Conservation (phyloP, 331 rosid genomes). For the Acacia concinna region DNA sequence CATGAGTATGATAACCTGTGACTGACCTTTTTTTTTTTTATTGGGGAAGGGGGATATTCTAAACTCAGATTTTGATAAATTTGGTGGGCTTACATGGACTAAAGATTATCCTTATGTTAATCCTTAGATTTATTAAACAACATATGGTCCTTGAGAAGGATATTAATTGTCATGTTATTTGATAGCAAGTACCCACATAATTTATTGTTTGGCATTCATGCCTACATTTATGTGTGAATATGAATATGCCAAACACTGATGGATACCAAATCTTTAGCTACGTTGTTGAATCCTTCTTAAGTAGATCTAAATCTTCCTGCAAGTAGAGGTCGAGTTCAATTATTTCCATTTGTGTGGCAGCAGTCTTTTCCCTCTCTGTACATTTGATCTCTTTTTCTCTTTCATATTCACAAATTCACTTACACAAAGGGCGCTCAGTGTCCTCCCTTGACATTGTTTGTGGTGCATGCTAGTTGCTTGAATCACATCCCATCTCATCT, state of each 20-base stretch:
- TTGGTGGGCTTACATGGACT: background rate
- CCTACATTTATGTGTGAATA: background rate
- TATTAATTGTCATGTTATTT: background rate
- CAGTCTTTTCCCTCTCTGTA: background rate
- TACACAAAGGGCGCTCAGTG: background rate
- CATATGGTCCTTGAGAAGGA: background rate
- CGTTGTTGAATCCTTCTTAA: background rate
- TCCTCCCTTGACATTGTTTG: constrained; percentile 5
- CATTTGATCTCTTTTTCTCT: background rate
- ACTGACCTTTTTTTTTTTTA: background rate
- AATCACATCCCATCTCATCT: constrained; percentile 16
- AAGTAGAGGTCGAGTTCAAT: background rate
- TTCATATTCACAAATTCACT: background rate
- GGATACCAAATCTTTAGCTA: background rate
- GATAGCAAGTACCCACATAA: background rate
- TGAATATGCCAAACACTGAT: background rate
- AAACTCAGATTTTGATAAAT: background rate
- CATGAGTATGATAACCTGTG: background rate
- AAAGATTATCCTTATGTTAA: background rate
- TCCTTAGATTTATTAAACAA: background rate
- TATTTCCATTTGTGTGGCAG: background rate
- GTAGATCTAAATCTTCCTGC: background rate
- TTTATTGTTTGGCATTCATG: background rate
- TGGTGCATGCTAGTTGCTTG: constrained; percentile 17
- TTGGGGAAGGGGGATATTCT: background rate